These are phyloP conservation scores for Bacidia gigantensis DNA, from an alignment of 495 filamentous ascomycete genomes.

Conservation along the genomic window DNA sequence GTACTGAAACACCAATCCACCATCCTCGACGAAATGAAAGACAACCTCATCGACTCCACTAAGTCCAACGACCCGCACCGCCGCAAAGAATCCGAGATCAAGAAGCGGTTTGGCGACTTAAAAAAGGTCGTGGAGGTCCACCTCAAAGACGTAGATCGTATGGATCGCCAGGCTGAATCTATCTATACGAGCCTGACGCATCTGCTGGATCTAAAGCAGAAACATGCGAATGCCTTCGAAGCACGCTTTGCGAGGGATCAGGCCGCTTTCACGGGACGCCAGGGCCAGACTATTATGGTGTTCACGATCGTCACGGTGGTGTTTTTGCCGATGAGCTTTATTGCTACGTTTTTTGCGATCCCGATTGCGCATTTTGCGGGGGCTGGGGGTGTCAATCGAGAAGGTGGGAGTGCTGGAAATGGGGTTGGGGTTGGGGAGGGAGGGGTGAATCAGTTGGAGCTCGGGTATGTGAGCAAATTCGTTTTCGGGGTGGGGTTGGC, in stretches of 20 bases:
- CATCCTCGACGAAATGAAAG: slow-evolving; percentile 34
- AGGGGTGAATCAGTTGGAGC: slow-evolving; percentile 23
- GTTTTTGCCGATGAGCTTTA: slow-evolving; percentile 29
- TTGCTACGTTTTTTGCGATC: slow-evolving; percentile 51
- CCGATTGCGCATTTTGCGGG: slow-evolving; percentile 40
- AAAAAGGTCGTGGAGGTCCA: slow-evolving; percentile 46
- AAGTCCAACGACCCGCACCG: slow-evolving; percentile 30
- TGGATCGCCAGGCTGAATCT: slow-evolving; percentile 53
- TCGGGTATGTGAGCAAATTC: slow-evolving; percentile 48
- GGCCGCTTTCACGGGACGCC: slow-evolving; percentile 47
- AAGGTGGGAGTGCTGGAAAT: not conserved
- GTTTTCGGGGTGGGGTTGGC: slow-evolving; percentile 54
- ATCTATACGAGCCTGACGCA: slow-evolving; percentile 50
- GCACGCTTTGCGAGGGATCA: slow-evolving; percentile 56
- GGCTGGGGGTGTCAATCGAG: not conserved
- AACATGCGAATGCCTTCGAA: slow-evolving; percentile 59
- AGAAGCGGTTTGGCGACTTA: slow-evolving; percentile 46
- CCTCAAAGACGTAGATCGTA: slow-evolving; percentile 49
- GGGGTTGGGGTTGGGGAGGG: not conserved
- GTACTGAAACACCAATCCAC: slow-evolving; percentile 45
- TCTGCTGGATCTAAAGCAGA: slow-evolving; percentile 48
- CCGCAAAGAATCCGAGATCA: slow-evolving; percentile 36
- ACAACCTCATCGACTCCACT: slow-evolving; percentile 38
- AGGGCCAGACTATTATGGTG: slow-evolving; percentile 39
- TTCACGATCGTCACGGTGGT: slow-evolving; percentile 34